Evolutionary conservation across 805 yeast species (phyloP).

Genomic region (Tetrapisispora nanseiensis): DNA sequence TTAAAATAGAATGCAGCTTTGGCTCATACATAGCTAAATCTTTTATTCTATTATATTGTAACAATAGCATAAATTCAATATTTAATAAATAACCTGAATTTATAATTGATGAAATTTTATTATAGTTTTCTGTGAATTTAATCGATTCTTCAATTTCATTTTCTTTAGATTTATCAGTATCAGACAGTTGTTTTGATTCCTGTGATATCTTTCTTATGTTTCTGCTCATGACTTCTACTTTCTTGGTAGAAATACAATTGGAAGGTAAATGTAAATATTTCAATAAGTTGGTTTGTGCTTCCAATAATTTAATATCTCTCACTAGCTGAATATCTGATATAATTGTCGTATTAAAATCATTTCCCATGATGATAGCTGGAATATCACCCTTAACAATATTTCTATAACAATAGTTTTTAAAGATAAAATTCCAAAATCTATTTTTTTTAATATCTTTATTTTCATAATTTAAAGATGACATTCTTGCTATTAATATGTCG

Average conservation of each 20-base stretch:
- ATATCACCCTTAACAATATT: slow-evolving; percentile 23
- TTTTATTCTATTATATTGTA: slow-evolving; percentile 18
- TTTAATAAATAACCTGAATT: slow-evolving; percentile 19
- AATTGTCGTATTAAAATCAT: slow-evolving; percentile 12
- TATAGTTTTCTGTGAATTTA: not conserved
- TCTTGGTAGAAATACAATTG: slow-evolving; percentile 9
- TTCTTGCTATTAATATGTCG: slow-evolving; percentile 23
- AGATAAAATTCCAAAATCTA: slow-evolving; percentile 22
- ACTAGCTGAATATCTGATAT: slow-evolving; percentile 14
- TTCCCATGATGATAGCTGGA: slow-evolving; percentile 13
- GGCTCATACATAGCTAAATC: slow-evolving; percentile 12
- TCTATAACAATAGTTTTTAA: slow-evolving; percentile 24
- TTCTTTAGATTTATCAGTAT: not conserved
- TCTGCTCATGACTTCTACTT: slow-evolving; percentile 9
- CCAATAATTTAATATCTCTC: slow-evolving; percentile 9
- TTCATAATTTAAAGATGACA: slow-evolving; percentile 21
- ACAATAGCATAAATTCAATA: slow-evolving; percentile 15
- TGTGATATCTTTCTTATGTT: not conserved
- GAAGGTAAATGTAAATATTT: slow-evolving; percentile 15
- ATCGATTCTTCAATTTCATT: not conserved
- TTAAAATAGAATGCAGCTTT: slow-evolving; percentile 15
- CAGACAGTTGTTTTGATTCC: not conserved
- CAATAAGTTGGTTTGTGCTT: slow-evolving; percentile 12
- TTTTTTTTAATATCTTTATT: slow-evolving; percentile 14
- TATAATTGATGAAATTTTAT: slow-evolving; percentile 6